These are phyloP conservation scores for Debaryomyces sp. DNA, from an alignment of 1,139 yeast genomes.

Conservation along the genomic window DNA sequence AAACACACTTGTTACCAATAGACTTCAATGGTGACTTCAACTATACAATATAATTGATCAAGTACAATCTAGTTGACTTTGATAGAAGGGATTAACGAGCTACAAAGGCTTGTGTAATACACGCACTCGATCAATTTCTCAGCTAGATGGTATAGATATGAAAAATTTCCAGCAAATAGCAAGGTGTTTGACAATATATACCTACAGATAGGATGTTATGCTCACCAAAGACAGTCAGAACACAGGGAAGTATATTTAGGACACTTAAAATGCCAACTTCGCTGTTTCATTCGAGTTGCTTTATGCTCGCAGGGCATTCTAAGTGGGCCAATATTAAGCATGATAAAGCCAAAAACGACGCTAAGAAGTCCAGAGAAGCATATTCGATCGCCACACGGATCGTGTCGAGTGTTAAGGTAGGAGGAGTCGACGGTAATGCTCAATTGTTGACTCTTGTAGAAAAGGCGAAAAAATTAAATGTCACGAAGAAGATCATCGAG, in stretches of 20 bases:
- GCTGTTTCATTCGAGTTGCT: constrained; percentile 17
- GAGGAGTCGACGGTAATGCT: constrained; percentile 64
- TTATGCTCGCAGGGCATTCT: constrained; percentile 67
- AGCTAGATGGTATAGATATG: constrained; percentile 4
- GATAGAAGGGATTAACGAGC: neutral
- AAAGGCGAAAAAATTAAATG: constrained; percentile 74
- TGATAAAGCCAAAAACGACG: constrained; percentile 92
- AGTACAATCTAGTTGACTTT: neutral
- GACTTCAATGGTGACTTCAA: neutral
- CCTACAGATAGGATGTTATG: neutral
- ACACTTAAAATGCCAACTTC: neutral
- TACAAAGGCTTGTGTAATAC: neutral
- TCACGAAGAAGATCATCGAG: constrained; percentile 83
- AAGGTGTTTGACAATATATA: neutral
- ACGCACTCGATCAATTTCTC: constrained; percentile 4
- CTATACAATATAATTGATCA: neutral
- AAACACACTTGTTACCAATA: neutral
- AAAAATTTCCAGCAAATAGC: neutral
- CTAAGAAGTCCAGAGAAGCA: constrained; percentile 68
- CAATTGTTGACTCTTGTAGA: constrained; percentile 77
- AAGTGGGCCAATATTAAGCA: constrained; percentile 97
- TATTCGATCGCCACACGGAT: constrained; percentile 75
- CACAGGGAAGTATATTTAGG: neutral
- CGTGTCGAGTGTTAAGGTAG: constrained; percentile 65
- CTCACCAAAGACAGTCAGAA: neutral